Percentiles rank a stretch among this genome's conserved stretches.
phyloP scores from a whole-genome alignment of 2,329 filamentous ascomycete genomes.

The Fusarium continuum region DNA sequence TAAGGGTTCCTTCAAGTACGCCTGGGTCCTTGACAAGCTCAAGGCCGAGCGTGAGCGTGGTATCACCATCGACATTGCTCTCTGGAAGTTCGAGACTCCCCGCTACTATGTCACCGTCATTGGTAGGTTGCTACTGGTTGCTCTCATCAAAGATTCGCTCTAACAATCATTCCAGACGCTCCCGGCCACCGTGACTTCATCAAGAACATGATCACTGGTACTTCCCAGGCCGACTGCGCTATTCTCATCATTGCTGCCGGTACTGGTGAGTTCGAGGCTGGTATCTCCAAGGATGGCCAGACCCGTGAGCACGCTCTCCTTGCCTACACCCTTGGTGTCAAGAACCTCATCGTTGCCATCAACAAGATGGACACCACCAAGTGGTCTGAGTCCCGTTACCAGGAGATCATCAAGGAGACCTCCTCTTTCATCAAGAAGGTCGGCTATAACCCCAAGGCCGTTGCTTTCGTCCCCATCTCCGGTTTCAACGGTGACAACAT shows the following conservation, averaged over 20 bases:
- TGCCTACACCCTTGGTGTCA: conserved; percentile 99
- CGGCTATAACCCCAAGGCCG: conserved; percentile 99
- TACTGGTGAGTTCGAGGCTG: conserved; percentile 99
- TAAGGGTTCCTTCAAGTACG: conserved; percentile 99
- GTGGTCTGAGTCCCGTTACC: conserved; percentile 95
- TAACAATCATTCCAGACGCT: conserved; percentile 72
- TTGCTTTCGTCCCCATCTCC: conserved; percentile 99
- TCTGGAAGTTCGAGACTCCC: conserved; percentile 99
- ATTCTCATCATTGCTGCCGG: conserved; percentile 99
- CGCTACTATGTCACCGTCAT: conserved; percentile 99
- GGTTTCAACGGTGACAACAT: conserved; percentile 99
- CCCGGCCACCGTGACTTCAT: conserved; percentile 99
- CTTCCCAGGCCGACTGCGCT: conserved; percentile 99
- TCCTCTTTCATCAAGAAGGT: conserved; percentile 99
- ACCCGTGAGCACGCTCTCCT: conserved; percentile 99
- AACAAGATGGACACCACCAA: conserved; percentile 99
- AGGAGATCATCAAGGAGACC: conserved; percentile 99
- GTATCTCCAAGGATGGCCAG: conserved; percentile 99
- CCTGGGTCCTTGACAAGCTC: conserved; percentile 99
- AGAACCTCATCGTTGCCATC: conserved; percentile 99
- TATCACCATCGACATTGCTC: conserved; percentile 99
- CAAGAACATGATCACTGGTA: conserved; percentile 99
- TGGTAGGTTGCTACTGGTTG: conserved; percentile 64
- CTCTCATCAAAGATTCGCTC: conserved; percentile 8
- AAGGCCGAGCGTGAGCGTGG: conserved; percentile 99